phyloP scores from a whole-genome alignment of 2,329 filamentous ascomycete species.

The Aspergillus hiratsukae region DNA sequence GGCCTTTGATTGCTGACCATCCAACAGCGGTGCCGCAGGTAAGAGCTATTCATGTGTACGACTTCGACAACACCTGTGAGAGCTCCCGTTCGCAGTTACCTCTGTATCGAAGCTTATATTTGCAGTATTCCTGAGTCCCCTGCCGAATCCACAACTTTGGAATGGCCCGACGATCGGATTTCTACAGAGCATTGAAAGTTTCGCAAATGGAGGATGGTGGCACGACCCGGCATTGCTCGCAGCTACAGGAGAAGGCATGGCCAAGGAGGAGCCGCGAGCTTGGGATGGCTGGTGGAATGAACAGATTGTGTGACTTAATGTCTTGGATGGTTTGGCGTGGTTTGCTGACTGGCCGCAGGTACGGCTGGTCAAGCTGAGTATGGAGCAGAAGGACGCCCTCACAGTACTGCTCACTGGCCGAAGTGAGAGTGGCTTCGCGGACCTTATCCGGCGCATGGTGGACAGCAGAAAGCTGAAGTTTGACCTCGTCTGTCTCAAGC shows the following conservation, averaged over 20 bases:
- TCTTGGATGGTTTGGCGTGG: not conserved
- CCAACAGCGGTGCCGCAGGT: conserved; percentile 60
- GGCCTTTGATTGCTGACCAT: not conserved
- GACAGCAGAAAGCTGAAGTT: conserved; percentile 75
- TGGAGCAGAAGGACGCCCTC: conserved; percentile 77
- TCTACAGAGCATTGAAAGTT: conserved; percentile 69
- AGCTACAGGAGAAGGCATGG: conserved; percentile 76
- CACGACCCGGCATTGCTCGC: conserved; percentile 83
- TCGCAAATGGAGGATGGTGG: conserved; percentile 92
- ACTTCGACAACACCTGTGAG: conserved; percentile 94
- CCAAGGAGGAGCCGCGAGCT: conserved; percentile 73
- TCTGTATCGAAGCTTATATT: conserved; percentile 13
- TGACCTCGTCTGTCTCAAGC: conserved; percentile 84
- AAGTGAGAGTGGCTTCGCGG: conserved; percentile 69
- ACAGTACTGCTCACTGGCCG: conserved; percentile 85
- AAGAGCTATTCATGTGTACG: conserved; percentile 83
- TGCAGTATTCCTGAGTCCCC: conserved; percentile 80
- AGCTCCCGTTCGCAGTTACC: conserved; percentile 1
- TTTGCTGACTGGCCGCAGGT: conserved; percentile 35
- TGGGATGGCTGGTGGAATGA: conserved; percentile 99
- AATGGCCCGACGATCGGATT: conserved; percentile 70
- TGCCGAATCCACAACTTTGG: conserved; percentile 89
- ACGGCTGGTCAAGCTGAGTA: conserved; percentile 73
- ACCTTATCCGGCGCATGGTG: conserved; percentile 77
- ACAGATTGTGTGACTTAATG: conserved; percentile 58